phyloP scores from a whole-genome alignment of 2,329 filamentous ascomycete species.

The Hypoxylon sp. region DNA sequence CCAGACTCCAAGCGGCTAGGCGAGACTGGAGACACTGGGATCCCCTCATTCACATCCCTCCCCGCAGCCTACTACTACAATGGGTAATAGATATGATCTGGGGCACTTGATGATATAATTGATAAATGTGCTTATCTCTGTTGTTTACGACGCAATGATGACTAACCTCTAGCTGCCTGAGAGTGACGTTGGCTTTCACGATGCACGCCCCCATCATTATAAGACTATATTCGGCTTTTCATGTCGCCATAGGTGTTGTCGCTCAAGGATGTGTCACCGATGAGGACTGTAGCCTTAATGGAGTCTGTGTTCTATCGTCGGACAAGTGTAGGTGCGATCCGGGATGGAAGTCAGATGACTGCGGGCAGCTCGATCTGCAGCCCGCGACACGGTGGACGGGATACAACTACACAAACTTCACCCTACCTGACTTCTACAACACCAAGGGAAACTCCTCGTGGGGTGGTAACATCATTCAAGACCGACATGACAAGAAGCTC shows the following conservation, averaged over 20 bases:
- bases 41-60: slow-evolving; percentile 8
- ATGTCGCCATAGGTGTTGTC: neutral
- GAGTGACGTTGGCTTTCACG: neutral
- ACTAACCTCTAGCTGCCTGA: neutral
- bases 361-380: slow-evolving; percentile 61
- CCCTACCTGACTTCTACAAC: slow-evolving; percentile 49
- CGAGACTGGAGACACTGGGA: neutral
- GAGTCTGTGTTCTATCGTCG: slow-evolving; percentile 50
- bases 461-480: slow-evolving; percentile 63
- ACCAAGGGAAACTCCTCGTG: slow-evolving; percentile 60
- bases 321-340: slow-evolving; percentile 55
- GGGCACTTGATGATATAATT: slow-evolving; percentile 1
- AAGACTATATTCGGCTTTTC: neutral
- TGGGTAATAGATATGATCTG: neutral
- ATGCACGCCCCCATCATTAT: slow-evolving; percentile 8
- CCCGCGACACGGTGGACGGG: slow-evolving; percentile 59
- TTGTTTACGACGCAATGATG: neutral
- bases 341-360: slow-evolving; percentile 62
- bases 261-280: slow-evolving; percentile 39
- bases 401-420: slow-evolving; percentile 62
- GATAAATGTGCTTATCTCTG: slow-evolving; percentile 2
- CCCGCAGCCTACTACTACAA: slow-evolving; percentile 4
- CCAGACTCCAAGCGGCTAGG: slow-evolving; percentile 8
- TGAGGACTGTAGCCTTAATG: slow-evolving; percentile 59
- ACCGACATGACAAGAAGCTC: slow-evolving; percentile 55